Evolutionary conservation across 495 filamentous ascomycete genomes (phyloP), one percentile per base, ranked within the genome.

Genomic region (Neurospora sublineolata): DNA sequence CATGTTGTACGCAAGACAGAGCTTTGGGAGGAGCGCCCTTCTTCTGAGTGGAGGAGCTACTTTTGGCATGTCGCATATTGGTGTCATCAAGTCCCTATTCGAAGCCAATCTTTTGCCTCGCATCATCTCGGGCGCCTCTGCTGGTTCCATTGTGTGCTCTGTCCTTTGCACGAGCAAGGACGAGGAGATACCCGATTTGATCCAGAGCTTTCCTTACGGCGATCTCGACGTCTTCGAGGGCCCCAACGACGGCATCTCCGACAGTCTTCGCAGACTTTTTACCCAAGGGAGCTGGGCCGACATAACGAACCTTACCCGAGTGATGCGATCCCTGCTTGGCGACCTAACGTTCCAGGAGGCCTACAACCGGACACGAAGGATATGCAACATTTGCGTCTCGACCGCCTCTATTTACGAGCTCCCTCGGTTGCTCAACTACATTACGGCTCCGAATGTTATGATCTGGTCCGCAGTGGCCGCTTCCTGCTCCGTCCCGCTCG

Each of bases 381-480:
- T 97, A 73, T 85, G 97, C 78, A 97, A 97, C 78, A 97, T 98
- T 67, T 92, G 91, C 73, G 94, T 98, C 23, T 96, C 93, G 0
- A 92, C 91, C 64, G 92, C 91, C 1, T 91, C 92, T 40, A 85
- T 94, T 44, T 97, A 95, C 77, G 94, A 97, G 74, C 86, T 96
- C 18, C 94, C 93, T 0, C 85, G 90, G 46, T 83, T 98, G 10
- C 85, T 98, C 72, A 97, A 98, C 79, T 97, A 97, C 76, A 89
- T 97, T 67, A 97, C 94, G 0, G 91, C 93, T 12, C 93, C 94
- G 0, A 94, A 97, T 77, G 94, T 97, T 70, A 84, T 97, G 80
- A 94, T 98, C 67, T 97, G 94, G 94, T 97, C 94, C 70, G 94
- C 94, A 64, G 94, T 98, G 44, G 91, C 92, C 27, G 94, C 94